Evolutionary conservation across 306 rosid species (phyloP), one percentile per base, ranked within the genome.

Genomic region (Trifolium fragiferum): DNA sequence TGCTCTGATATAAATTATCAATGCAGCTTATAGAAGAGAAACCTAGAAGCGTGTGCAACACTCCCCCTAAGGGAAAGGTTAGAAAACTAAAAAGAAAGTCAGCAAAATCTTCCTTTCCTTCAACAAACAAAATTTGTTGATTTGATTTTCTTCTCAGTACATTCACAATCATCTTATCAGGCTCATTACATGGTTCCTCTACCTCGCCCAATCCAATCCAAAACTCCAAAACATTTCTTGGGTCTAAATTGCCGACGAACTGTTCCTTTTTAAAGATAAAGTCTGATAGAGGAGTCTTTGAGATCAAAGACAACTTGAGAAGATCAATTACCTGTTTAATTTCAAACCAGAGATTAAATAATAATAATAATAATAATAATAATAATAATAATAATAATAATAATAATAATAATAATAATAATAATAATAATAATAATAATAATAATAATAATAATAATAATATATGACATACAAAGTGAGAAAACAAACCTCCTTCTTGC

Each of bases 311-410:
- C 58, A 66, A 51, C 58, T 80, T 73, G 2, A 80, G 70, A 10
- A 80, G 13, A 69, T 73, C 83, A 73, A 55, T 0, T 0, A 73
- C 55, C 78, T 79, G 11, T 60, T 61, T 1, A 46, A 47, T 18
- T 60, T 61, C 7, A 46, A 47, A 30, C 0, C 63, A 51, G 14
- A 51, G 35, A 13, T 44, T 44, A 3, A 13, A 4, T 4, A 44
- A 11, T 43, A 41, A 10, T 3, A 41, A 41, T 8, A 2, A 1
- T 40, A 40, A 9, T 40, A 8, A 1, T 38, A 38, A 8, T 38
- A 38, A 8, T 38, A 8, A 8, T 43, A 43, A 2, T 9, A 3
- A 40, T 10, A 43, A 43, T 8, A 35, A 35, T 32, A 32, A 32
- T 3, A 32, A 32, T 32, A 32, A 32, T 3, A 32, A 32, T 32